A percentile compares a stretch with the other conserved stretches of the same genome.
Conservation (phyloP, 768 basidiomycete species). For the Mycena filopes region DNA sequence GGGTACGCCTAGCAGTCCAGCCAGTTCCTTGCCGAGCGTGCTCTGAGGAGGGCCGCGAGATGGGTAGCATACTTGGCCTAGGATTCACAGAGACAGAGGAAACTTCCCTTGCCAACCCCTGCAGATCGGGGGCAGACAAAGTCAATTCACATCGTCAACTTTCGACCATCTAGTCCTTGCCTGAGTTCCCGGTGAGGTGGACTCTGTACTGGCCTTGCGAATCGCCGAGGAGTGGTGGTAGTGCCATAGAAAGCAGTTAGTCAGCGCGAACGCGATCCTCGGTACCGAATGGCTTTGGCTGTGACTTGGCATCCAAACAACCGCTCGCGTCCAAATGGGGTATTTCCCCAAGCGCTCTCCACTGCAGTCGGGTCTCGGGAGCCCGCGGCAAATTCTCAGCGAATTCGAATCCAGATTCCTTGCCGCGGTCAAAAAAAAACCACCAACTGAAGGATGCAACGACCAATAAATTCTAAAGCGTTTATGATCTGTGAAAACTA, state of each 20-base stretch:
- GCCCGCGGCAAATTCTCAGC: too few species aligned
- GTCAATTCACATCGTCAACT: too few species aligned
- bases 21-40: constrained; percentile 50
- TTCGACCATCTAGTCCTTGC: too few species aligned
- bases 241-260: neutral
- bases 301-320: neutral
- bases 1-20: constrained; percentile 47
- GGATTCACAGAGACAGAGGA: neutral
- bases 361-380: too few species aligned
- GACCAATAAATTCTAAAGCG: too few species aligned
- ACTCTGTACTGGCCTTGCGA: constrained; percentile 13
- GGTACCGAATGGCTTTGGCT: neutral
- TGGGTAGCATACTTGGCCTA: neutral
- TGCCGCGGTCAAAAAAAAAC: too few species aligned
- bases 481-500: too few species aligned
- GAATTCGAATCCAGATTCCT: too few species aligned
- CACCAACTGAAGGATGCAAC: too few species aligned
- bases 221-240: constrained; percentile 20
- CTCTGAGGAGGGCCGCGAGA: constrained; percentile 41
- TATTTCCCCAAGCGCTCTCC: too few species aligned
- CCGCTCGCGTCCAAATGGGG: neutral
- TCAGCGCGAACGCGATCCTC: neutral
- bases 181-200: constrained; percentile 24
- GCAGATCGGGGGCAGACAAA: too few species aligned
- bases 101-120: constrained; percentile 25